Base-by-base conservation (phyloP, 441 rosid species). In the Brassica hybrid region DNA sequence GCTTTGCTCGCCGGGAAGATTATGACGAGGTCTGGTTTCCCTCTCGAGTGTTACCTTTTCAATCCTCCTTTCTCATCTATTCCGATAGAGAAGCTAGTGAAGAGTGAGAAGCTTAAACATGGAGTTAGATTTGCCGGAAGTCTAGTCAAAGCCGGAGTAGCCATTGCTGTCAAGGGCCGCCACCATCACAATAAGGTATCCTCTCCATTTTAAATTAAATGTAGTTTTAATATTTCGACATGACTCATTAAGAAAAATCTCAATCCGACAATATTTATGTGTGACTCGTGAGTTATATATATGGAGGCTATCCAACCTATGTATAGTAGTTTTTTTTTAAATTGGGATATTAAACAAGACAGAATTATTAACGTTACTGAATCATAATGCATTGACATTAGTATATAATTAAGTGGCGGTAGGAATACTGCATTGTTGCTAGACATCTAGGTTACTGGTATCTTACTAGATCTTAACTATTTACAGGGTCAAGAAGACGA, bases 41-140 rank as follows among this genome's bases (percentile, higher is more conserved):
- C 61, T 5, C 72, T 88, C 12, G 85, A 85, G 68, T 58, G 85
- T 6, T 86, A 79, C 73, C 71, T 88, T 54, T 88, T 84, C 45
- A 88, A 86, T 57, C 88, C 89, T 36, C 91, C 89, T 50, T 88
- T 83, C 66, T 19, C 83, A 14, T 83, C 91, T 1, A 65, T 62
- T 43, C 85, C 88, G 0, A 56, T 81, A 4, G 86, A 82, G 79
- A 78, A 27, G 52, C 79, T 88, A 21, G 67, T 80, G 65, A 81
- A 76, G 65, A 74, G 74, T 4, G 79, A 70, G 52, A 82, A 64
- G 72, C 34, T 88, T 67, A 84, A 80, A 81, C 79, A 80, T 61
- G 79, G 82, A 17, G 72, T 86, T 58, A 79, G 72, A 4, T 36
- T 73, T 16, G 75, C 84, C 0, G 74, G 80, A 36, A 84, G 86